Base-by-base conservation (phyloP, 768 basidiomycete genomes). In the Hemileccinum impolitum region DNA sequence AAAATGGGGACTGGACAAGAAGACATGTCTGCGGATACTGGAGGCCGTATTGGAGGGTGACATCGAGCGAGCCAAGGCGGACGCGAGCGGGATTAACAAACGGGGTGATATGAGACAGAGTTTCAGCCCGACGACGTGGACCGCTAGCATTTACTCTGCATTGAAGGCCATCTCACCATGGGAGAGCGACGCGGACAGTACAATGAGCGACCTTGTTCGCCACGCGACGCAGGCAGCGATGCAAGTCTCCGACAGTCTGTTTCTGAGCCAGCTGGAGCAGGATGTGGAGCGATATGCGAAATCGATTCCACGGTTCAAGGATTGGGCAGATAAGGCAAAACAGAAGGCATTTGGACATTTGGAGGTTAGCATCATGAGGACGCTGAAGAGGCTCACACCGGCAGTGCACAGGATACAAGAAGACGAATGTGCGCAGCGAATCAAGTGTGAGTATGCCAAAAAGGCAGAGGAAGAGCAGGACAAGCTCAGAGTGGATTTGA, bases 401-500 rank as follows among this genome's bases (percentile, higher is more conserved):
- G 9, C 30, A 21, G 52, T 58, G 6, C 45, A 59, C 38, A 46
- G 14, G 9, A 53, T 53, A 31, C 53, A 58, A 35, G 35, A 43
- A 7, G 37, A 54, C 0, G 51, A 46, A 0, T 53, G 42, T 34
- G 17, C 0, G 4, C 32, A 32, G 7, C 26, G 8, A 11, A 49
- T 56, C 36, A 38, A 36, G 15, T 32, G 15, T 13, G 51, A 56
- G 7, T 10, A 39, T 15, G 32, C 1, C 8, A 52, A 21, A 21
- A 25, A 11, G 0, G 58, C 51, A 12, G 40, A 49, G 2, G 49
- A 53, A 36, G 52, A 65, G 1, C 48, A 25, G 5, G 7, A 34
- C 0, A 40, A 32, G 15, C 7, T 62, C 15, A 63, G 63, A 31
- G 15, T 40, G 11, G 7, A 45, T 4, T 23, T 65, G 12, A 67